Evolutionary conservation across 805 yeast genomes (phyloP), one percentile per base, ranked within the genome.

Genomic region (Cephaloascus fragrans): DNA sequence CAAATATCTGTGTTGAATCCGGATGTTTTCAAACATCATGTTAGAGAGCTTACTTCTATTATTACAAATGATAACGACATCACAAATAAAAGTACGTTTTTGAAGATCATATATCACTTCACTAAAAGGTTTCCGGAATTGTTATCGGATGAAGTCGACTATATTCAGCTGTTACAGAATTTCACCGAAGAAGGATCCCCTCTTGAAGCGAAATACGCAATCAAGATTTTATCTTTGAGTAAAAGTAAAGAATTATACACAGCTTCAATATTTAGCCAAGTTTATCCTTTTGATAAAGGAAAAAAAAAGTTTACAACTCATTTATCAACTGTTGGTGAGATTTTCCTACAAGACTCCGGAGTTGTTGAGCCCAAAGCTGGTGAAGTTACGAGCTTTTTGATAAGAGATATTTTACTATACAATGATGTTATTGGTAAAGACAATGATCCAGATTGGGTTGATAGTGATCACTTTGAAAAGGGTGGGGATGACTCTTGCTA

Each of bases 21-120:
- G 1, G 69, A 71, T 12, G 76, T 80, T 1, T 69, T 87, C 52
- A 74, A 73, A 47, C 68, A 70, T 26, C 84, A 84, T 47, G 62
- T 80, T 8, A 57, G 65, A 4, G 67, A 69, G 4, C 59, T 87
- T 40, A 62, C 69, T 3, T 55, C 62, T 0, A 48, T 65, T 9
- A 54, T 77, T 3, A 56, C 57, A 40, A 43, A 47, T 15, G 46
- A 38, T 17, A 18, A 29, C 12, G 40, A 34, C 14, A 26, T 18
- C 9, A 43, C 32, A 6, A 38, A 48, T 19, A 51, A 47, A 28
- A 69, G 54, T 5, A 51, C 69, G 31, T 69, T 75, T 3, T 56
- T 86, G 46, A 77, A 69, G 48, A 77, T 89, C 0, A 55, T 82
- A 2, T 76, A 68, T 49, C 80, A 79, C 45, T 75, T 80, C 40